phyloP scores from a whole-genome alignment of 352 stramenopile species.

The Nothophytophthora sp. region DNA sequence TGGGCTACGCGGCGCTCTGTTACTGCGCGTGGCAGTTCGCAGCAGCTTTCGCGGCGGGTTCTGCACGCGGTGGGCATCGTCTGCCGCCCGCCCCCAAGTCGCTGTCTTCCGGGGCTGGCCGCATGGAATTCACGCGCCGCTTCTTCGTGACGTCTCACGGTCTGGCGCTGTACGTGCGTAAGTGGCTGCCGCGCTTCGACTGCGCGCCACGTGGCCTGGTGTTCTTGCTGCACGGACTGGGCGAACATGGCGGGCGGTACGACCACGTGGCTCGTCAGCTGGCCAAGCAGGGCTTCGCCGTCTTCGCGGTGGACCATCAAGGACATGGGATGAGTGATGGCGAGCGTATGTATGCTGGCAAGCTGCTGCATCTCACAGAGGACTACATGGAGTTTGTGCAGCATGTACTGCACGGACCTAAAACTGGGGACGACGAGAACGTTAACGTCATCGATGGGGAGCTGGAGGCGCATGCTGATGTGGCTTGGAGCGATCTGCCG shows the following conservation, averaged over 20 bases:
- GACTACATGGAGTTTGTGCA: constrained; percentile 60
- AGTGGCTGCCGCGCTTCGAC: constrained; percentile 39
- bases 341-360: constrained; percentile 51
- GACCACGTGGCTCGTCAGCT: constrained; percentile 47
- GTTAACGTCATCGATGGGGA: constrained; percentile 24
- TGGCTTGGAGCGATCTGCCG: constrained; percentile 41
- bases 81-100: constrained; percentile 15
- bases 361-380: constrained; percentile 43
- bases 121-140: constrained; percentile 18
- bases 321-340: constrained; percentile 62
- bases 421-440: constrained; percentile 8
- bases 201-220: constrained; percentile 29
- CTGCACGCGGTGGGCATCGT: constrained; percentile 12
- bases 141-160: constrained; percentile 41
- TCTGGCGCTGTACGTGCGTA: constrained; percentile 45
- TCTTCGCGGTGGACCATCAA: constrained; percentile 65
- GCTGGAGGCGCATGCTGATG: constrained; percentile 29
- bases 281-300: constrained; percentile 37
- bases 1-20: constrained; percentile 14
- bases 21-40: constrained; percentile 13
- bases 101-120: not conserved
- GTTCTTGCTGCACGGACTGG: constrained; percentile 61
- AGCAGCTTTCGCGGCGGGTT: not conserved
- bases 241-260: constrained; percentile 53
- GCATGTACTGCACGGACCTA: constrained; percentile 29